Evolutionary conservation across 2,329 filamentous ascomycete genomes (phyloP).

Genomic region (Pestalotiopsis sp.): DNA sequence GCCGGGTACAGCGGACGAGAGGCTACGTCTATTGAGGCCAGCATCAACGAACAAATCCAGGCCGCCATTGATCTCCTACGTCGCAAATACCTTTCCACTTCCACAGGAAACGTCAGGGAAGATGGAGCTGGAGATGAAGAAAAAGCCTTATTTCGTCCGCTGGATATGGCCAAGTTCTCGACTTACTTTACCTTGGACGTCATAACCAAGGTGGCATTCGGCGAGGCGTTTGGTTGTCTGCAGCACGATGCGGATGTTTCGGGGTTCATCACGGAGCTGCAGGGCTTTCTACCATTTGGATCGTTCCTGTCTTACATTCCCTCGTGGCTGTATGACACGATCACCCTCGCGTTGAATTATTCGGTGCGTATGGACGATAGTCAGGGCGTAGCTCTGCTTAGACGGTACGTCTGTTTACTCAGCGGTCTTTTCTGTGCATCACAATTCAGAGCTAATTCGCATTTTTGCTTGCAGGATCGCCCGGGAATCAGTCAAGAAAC

Average conservation of each 20-base stretch:
- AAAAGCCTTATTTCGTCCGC: not conserved
- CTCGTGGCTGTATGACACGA: not conserved
- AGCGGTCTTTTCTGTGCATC: not conserved
- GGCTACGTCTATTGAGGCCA: slow-evolving; percentile 1
- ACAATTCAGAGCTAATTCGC: not conserved
- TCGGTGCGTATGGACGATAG: not conserved
- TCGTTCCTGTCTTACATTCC: not conserved
- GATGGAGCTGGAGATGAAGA: not conserved
- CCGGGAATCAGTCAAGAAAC: not conserved
- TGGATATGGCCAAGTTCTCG: slow-evolving; percentile 22
- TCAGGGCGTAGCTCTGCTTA: not conserved
- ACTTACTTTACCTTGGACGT: slow-evolving; percentile 25
- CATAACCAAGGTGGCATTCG: slow-evolving; percentile 25
- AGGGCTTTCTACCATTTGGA: slow-evolving; percentile 6
- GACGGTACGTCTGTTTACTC: not conserved
- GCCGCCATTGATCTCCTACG: slow-evolving; percentile 2
- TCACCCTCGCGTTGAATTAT: not conserved
- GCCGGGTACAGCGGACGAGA: slow-evolving; percentile 14
- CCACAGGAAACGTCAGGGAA: not conserved
- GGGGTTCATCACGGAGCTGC: slow-evolving; percentile 17
- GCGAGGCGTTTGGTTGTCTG: slow-evolving; percentile 27
- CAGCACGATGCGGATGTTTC: slow-evolving; percentile 21
- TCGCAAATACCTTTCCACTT: not conserved
- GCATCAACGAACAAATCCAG: slow-evolving; percentile 10
- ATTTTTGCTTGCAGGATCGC: not conserved